Evolutionary conservation across 352 stramenopile species (phyloP).

Genomic region (Globisporangium cystogenes): DNA sequence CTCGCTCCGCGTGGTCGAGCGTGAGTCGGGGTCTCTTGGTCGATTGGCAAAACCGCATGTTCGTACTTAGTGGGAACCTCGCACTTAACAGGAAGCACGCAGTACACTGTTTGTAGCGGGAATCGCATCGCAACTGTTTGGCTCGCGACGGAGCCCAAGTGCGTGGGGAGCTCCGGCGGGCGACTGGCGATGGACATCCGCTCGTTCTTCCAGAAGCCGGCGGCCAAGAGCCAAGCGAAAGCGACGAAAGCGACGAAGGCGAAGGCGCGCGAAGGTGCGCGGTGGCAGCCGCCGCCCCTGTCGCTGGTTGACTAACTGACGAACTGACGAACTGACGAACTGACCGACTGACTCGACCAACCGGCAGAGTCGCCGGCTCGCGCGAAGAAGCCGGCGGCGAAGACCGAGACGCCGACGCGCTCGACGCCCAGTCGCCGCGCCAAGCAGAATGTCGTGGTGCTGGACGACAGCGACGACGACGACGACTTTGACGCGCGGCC

Average conservation of each 20-base stretch:
- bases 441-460: slow-evolving; percentile 43
- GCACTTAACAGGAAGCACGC: too few relatives aligned
- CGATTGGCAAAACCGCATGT: neutral
- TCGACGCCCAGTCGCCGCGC: slow-evolving; percentile 20
- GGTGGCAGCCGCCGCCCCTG: too few relatives aligned
- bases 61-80: neutral
- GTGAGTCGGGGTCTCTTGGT: too few relatives aligned
- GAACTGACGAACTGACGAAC: too few relatives aligned
- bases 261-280: neutral
- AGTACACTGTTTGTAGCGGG: too few relatives aligned
- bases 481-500: slow-evolving; percentile 3
- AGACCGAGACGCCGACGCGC: slow-evolving; percentile 16
- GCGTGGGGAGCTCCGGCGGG: too few relatives aligned
- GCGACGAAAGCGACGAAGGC: too few relatives aligned
- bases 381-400: neutral
- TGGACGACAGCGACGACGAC: slow-evolving; percentile 55
- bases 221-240: slow-evolving; percentile 2
- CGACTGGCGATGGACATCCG: slow-evolving; percentile 88
- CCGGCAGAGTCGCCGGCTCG: slow-evolving; percentile 3
- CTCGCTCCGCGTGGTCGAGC: too few relatives aligned
- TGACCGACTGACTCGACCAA: too few relatives aligned
- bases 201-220: slow-evolving; percentile 68
- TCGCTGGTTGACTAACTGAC: too few relatives aligned
- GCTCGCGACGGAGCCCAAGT: too few relatives aligned
- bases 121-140: too few relatives aligned